These are phyloP conservation scores for Coriolopsis trogii DNA, from an alignment of 1,284 basidiomycete species.

Conservation along the genomic window DNA sequence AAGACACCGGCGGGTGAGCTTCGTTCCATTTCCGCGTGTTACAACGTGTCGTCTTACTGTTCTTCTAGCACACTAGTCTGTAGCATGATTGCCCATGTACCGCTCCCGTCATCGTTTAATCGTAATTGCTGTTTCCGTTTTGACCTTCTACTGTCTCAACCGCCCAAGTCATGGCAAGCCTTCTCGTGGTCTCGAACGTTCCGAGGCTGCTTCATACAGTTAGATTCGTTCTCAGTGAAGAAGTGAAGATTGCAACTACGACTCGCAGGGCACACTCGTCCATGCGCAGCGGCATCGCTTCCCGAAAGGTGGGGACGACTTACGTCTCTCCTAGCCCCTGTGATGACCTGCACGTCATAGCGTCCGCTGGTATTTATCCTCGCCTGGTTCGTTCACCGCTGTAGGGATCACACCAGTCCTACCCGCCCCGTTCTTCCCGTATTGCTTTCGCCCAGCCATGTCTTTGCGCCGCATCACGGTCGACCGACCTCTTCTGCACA, in stretches of 20 bases:
- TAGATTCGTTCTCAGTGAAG: constrained; percentile 11
- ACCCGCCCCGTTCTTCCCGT: background rate
- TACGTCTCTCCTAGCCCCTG: constrained; percentile 17
- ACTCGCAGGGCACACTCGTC: background rate
- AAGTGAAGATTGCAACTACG: constrained; percentile 8
- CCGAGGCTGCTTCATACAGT: constrained; percentile 10
- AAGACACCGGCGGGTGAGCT: constrained; percentile 88
- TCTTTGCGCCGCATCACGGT: constrained; percentile 31
- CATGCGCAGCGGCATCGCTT: constrained; percentile 9
- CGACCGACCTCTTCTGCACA: constrained; percentile 51
- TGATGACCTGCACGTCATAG: constrained; percentile 23
- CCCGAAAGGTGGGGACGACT: constrained; percentile 13
- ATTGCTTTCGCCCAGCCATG: too few relatives aligned
- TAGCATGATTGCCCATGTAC: constrained; percentile 23
- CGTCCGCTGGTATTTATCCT: constrained; percentile 14
- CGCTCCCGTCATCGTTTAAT: constrained; percentile 15
- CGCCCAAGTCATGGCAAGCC: constrained; percentile 4
- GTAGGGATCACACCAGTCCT: background rate
- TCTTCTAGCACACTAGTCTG: constrained; percentile 29
- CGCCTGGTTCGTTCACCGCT: background rate
- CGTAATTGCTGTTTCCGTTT: constrained; percentile 15
- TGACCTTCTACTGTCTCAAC: constrained; percentile 9
- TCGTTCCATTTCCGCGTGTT: background rate
- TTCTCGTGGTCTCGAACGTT: constrained; percentile 10
- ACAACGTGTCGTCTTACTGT: constrained; percentile 10